Evolutionary conservation across 1,284 basidiomycete species (phyloP), one percentile per base, ranked within the genome.

Genomic region (Phylloboletellus chloephorus): DNA sequence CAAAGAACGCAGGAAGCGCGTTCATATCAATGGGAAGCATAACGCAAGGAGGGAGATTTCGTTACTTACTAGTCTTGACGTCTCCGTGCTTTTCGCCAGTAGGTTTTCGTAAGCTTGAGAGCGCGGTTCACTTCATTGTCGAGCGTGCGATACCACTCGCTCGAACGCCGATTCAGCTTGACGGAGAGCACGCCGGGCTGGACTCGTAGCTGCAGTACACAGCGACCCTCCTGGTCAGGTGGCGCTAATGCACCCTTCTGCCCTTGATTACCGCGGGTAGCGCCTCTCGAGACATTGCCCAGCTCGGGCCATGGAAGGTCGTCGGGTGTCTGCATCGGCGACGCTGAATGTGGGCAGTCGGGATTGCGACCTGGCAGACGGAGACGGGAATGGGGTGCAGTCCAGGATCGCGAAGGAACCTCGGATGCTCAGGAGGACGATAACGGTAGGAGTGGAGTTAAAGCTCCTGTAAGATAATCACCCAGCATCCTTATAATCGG

Each of bases 221-320:
- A 79, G 46, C 82, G 78, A 12, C 82, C 84, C 17, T 84, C 79
- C 33, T 68, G 67, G 66, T 86, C 82, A 21, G 82, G 69, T 43
- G 76, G 68, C 16, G 80, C 75, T 20, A 87, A 66, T 34, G 78
- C 78, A 49, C 83, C 83, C 56, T 87, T 87, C 56, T 86, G 82
- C 37, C 83, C 83, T 68, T 88, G 83, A 63, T 87, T 87, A 44
- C 83, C 83, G 59, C 83, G 67, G 39, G 84, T 87, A n/a, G 83
- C 83, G 39, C 83, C 83, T 46, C 83, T 75, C 43, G 84, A 84
- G 50, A 87, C 82, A 54, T 87, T 87, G 49, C 83, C 84, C 50
- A 86, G 71, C 64, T 87, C 83, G 48, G 84, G 84, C 83, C 83
- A 87, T 22, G 83, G 84, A 37, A 87, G 71, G 69, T 87, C 83